Evolutionary conservation across 371 early-diverging fungal species (phyloP).

Genomic region (Rhizopus delemar): DNA sequence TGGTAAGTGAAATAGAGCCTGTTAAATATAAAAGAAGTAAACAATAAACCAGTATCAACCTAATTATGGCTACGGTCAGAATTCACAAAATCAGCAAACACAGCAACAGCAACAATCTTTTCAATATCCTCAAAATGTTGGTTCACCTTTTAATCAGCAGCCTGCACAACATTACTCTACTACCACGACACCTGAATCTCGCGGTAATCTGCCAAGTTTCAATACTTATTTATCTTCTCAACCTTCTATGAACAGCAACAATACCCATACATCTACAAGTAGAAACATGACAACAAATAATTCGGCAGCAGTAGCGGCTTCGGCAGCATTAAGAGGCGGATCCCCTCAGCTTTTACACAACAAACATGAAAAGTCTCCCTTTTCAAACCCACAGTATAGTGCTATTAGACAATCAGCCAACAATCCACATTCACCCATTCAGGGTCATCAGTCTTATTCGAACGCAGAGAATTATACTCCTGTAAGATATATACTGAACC

Average conservation of each 20-base stretch:
- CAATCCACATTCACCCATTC: too few species aligned
- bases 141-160: not conserved
- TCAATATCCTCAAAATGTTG: not conserved
- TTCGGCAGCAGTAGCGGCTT: too few species aligned
- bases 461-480: too few species aligned
- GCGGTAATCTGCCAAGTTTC: not conserved
- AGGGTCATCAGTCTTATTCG: too few species aligned
- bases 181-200: not conserved
- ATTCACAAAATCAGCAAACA: not conserved
- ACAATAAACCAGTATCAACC: not conserved
- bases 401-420: too few species aligned
- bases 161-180: not conserved
- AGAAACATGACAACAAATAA: too few species aligned
- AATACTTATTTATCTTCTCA: not conserved
- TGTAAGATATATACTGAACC: too few species aligned
- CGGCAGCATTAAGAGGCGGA: not conserved
- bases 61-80: not conserved
- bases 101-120: not conserved
- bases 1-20: too few species aligned
- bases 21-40: too few species aligned
- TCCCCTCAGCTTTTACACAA: too few species aligned
- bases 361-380: too few species aligned
- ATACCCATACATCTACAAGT: not conserved
- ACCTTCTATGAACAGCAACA: not conserved
- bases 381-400: too few species aligned